Conservation (phyloP, 768 basidiomycete species). For the Rossbeevera mucosa region DNA sequence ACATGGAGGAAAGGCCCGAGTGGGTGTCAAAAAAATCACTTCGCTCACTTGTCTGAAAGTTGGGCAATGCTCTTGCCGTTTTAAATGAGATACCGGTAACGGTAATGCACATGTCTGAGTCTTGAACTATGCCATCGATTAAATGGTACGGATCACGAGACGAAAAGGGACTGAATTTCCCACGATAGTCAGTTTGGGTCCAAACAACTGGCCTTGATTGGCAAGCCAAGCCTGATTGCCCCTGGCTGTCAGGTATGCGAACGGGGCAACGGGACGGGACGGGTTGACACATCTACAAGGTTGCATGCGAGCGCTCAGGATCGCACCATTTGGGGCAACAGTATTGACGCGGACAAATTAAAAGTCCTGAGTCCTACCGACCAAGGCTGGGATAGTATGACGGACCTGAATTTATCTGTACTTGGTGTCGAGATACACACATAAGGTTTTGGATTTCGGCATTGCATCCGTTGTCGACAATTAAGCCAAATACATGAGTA, state of each 20-base stretch:
- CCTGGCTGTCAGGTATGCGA: background rate
- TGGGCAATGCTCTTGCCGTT: background rate
- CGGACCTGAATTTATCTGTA: constrained; percentile 26
- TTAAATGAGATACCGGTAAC: background rate
- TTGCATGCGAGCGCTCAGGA: background rate
- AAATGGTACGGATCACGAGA: constrained; percentile 5
- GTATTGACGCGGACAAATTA: background rate
- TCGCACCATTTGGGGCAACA: background rate
- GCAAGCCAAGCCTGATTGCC: too few relatives aligned
- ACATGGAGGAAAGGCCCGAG: background rate
- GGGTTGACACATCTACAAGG: background rate
- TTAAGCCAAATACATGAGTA: constrained; percentile 23
- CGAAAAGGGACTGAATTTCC: background rate
- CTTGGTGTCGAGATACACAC: constrained; percentile 15
- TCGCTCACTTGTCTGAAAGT: background rate
- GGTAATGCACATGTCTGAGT: background rate
- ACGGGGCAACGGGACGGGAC: background rate
- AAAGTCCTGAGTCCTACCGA: background rate
- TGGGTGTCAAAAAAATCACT: background rate
- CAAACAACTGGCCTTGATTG: background rate
- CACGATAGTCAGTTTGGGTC: background rate
- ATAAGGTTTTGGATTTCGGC: constrained; percentile 16
- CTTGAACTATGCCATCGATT: background rate
- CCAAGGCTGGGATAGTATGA: constrained; percentile 6
- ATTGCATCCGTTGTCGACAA: constrained; percentile 13